Evolutionary conservation across 139 green algal genomes (phyloP).

Genomic region (Zygnema circumcarinatum): DNA sequence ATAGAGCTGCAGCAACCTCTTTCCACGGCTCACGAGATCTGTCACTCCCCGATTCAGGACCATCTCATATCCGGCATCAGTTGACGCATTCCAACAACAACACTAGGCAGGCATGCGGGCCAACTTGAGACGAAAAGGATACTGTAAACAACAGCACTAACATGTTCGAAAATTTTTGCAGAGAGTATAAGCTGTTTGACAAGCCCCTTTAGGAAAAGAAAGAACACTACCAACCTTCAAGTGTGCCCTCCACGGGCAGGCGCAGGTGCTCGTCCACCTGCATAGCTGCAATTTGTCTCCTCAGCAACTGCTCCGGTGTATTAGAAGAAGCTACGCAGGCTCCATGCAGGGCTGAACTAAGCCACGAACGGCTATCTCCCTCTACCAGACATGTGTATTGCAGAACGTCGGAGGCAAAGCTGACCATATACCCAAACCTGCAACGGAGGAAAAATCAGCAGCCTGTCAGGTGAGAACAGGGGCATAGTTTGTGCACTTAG

Average conservation of each 20-base stretch:
- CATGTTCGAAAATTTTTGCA: too few relatives aligned
- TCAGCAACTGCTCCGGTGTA: conserved; percentile 13
- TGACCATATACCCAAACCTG: conserved; percentile 48
- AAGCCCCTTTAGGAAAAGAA: too few relatives aligned
- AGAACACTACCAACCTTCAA: conserved; percentile 3
- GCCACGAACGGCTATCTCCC: not conserved
- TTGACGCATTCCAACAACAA: not conserved
- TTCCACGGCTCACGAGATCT: not conserved
- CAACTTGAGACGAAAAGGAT: not conserved
- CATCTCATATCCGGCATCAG: not conserved
- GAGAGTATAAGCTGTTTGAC: too few relatives aligned
- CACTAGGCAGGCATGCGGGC: conserved; percentile 4
- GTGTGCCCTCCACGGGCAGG: not conserved
- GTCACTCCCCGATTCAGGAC: too few relatives aligned
- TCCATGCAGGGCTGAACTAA: conserved; percentile 5
- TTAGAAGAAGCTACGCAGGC: not conserved
- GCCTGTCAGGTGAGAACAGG: too few relatives aligned
- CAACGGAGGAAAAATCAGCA: too few relatives aligned
- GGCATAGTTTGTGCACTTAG: too few relatives aligned
- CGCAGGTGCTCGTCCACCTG: conserved; percentile 53
- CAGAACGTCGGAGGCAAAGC: conserved; percentile 47
- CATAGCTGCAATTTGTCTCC: conserved; percentile 27
- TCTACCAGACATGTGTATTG: conserved; percentile 12
- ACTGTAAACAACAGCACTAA: too few relatives aligned
- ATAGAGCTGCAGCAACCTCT: conserved; percentile 6